A percentile compares a stretch with the other conserved stretches of the same genome.
Evolutionary conservation across 805 yeast genomes (phyloP).

Genomic region (Kodamaea lidongshanica): DNA sequence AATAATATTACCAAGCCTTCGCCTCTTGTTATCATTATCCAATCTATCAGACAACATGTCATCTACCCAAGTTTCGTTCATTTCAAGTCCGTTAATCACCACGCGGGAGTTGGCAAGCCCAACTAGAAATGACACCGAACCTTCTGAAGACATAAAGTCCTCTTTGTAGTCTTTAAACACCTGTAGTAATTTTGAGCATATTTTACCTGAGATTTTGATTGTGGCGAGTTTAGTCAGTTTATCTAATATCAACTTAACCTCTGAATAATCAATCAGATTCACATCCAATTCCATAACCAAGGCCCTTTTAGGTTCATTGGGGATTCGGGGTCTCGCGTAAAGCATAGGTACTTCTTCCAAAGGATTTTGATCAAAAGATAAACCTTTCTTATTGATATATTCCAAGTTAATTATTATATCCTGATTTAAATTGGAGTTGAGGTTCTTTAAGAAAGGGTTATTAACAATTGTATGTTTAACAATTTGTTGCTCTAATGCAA

Average conservation of each 20-base stretch:
- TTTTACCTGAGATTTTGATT: constrained; percentile 21
- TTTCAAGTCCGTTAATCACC: constrained; percentile 29
- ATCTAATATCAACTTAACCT: constrained; percentile 29
- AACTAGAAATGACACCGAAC: constrained; percentile 16
- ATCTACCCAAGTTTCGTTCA: constrained; percentile 29
- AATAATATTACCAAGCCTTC: constrained; percentile 32
- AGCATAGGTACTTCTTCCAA: constrained; percentile 19
- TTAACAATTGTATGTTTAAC: constrained; percentile 43
- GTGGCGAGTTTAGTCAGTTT: constrained; percentile 19
- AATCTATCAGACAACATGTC: constrained; percentile 18
- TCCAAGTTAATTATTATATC: constrained; percentile 51
- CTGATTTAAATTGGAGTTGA: constrained; percentile 30
- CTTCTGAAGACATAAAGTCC: constrained; percentile 13
- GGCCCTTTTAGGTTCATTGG: constrained; percentile 26
- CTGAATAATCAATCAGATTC: constrained; percentile 15
- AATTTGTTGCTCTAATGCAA: constrained; percentile 66
- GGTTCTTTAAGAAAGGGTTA: constrained; percentile 50
- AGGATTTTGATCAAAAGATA: constrained; percentile 18
- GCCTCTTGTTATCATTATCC: constrained; percentile 9
- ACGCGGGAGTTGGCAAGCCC: constrained; percentile 24
- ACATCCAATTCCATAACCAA: constrained; percentile 24
- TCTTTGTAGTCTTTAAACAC: constrained; percentile 19
- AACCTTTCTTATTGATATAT: constrained; percentile 41
- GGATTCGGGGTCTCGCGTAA: constrained; percentile 30
- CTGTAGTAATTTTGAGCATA: constrained; percentile 18